phyloP scores from a whole-genome alignment of 352 stramenopile genomes.

The Phytophthora pluvialis region DNA sequence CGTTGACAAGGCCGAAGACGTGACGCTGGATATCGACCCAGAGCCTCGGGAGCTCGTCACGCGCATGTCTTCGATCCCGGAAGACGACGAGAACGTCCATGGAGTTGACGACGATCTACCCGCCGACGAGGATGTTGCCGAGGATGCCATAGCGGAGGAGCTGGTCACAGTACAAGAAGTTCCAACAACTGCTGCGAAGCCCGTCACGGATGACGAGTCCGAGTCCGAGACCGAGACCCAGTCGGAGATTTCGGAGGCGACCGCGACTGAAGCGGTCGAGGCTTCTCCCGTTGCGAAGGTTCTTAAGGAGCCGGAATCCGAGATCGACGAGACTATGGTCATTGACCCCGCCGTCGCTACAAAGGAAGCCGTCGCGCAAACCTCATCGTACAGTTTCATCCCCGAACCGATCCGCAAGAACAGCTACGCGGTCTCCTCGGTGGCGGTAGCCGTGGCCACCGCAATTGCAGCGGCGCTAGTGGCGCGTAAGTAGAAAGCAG shows the following conservation, averaged over 20 bases:
- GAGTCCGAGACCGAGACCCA: slow-evolving; percentile 32
- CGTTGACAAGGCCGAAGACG: slow-evolving; percentile 3
- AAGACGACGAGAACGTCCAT: slow-evolving; percentile 1
- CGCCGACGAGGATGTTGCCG: background rate
- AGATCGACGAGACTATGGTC: slow-evolving; percentile 39
- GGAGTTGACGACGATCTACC: background rate
- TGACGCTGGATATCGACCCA: slow-evolving; percentile 9
- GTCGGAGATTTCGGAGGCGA: slow-evolving; percentile 28
- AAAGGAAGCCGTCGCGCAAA: slow-evolving; percentile 26
- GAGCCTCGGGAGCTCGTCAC: slow-evolving; percentile 13
- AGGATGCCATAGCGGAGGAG: background rate
- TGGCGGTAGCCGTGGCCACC: slow-evolving; percentile 34
- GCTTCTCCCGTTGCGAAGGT: slow-evolving; percentile 1
- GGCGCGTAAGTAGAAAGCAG: slow-evolving; percentile 32
- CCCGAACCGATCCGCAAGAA: slow-evolving; percentile 31
- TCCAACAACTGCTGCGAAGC: slow-evolving; percentile 7
- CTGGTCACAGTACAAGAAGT: too few species aligned
- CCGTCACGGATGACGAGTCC: slow-evolving; percentile 19
- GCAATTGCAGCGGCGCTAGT: slow-evolving; percentile 34
- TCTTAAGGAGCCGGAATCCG: slow-evolving; percentile 26
- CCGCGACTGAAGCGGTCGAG: slow-evolving; percentile 17
- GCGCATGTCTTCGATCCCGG: slow-evolving; percentile 19
- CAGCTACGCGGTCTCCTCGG: slow-evolving; percentile 40
- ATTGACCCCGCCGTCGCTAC: slow-evolving; percentile 33
- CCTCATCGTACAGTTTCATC: slow-evolving; percentile 32